Conservation (phyloP, 345 rosid genomes). For the Eucalyptus curtisii region DNA sequence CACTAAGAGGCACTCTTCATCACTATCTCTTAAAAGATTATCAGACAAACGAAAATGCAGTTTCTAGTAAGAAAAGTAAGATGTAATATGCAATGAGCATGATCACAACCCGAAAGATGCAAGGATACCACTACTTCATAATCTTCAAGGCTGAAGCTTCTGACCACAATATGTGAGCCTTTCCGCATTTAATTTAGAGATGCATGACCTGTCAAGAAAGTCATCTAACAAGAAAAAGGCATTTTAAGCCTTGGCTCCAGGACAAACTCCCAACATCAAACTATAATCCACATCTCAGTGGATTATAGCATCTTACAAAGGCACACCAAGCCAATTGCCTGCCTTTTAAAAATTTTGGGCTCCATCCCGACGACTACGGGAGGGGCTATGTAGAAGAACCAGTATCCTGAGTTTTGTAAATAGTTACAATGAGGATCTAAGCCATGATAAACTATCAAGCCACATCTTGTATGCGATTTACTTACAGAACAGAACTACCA, state of each 20-base stretch:
- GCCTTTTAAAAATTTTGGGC: neutral
- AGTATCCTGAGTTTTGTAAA: neutral
- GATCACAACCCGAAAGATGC: neutral
- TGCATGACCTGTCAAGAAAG: neutral
- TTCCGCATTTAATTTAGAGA: neutral
- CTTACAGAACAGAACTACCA: neutral
- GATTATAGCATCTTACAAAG: neutral
- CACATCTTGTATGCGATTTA: neutral
- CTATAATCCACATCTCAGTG: neutral
- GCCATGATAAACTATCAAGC: neutral
- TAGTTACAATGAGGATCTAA: neutral
- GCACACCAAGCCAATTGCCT: neutral
- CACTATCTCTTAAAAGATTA: neutral
- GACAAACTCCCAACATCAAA: neutral
- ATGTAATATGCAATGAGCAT: neutral
- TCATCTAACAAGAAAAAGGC: neutral
- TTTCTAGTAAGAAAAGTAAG: neutral
- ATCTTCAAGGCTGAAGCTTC: neutral
- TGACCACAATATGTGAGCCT: neutral
- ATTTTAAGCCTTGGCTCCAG: neutral
- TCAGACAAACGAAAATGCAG: neutral
- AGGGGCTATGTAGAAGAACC: neutral
- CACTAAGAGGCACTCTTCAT: conserved; percentile 31
- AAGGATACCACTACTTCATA: neutral
- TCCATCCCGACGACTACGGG: neutral